A percentile compares a stretch with the other conserved stretches of the same genome.
Evolutionary conservation across 2,329 filamentous ascomycete species (phyloP).

Genomic region (Fonsecaea monophora): DNA sequence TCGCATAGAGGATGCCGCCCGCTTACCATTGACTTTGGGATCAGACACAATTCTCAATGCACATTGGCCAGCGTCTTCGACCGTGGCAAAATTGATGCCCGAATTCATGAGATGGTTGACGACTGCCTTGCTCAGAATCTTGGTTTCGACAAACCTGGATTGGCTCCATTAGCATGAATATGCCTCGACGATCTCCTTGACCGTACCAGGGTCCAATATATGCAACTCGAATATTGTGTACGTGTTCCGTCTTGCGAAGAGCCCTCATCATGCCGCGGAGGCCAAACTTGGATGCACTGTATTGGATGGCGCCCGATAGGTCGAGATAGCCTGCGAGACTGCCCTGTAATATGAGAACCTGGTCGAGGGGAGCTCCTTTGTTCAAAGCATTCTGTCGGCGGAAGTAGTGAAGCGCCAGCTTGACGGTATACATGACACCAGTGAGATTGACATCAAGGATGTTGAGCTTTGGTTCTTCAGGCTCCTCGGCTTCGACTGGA

Average conservation of each 20-base stretch:
- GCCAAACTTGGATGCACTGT: conserved; percentile 48
- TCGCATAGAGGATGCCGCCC: neutral
- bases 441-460: conserved; percentile 43
- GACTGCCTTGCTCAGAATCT: conserved; percentile 43
- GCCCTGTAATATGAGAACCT: conserved; percentile 45
- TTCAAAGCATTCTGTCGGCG: conserved; percentile 40
- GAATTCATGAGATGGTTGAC: conserved; percentile 39
- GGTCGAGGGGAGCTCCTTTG: conserved; percentile 38
- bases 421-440: conserved; percentile 37
- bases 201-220: conserved; percentile 49
- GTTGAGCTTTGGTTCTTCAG: conserved; percentile 44
- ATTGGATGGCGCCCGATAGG: conserved; percentile 45
- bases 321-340: conserved; percentile 47
- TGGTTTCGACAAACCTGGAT: conserved; percentile 46
- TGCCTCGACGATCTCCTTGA: neutral
- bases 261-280: conserved; percentile 50
- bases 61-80: conserved; percentile 33
- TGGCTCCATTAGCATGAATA: neutral
- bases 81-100: conserved; percentile 29
- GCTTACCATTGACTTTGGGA: conserved; percentile 32
- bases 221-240: conserved; percentile 51
- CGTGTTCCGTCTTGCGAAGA: conserved; percentile 43
- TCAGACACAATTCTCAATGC: conserved; percentile 32
- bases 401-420: conserved; percentile 46
- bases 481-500: conserved; percentile 37